phyloP scores from a whole-genome alignment of 192 early-diverging fungal genomes.

The Linnemannia zychae region DNA sequence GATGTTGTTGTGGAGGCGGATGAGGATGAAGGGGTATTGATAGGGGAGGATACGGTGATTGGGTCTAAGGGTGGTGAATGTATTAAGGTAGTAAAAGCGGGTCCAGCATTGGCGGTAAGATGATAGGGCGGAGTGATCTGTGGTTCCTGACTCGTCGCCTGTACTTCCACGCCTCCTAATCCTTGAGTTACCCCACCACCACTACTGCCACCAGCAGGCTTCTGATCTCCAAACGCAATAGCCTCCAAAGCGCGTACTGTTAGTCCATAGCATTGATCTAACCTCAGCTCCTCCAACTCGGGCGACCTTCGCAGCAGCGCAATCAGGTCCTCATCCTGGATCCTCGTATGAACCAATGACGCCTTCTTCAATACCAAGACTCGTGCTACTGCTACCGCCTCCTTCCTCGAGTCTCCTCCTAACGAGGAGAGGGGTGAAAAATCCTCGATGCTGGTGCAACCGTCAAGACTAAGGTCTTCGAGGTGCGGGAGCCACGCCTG shows the following conservation, averaged over 20 bases:
- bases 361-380: neutral
- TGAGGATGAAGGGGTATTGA: neutral
- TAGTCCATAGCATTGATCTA: constrained; percentile 46
- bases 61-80: neutral
- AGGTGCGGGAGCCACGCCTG: neutral
- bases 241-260: constrained; percentile 25
- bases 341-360: constrained; percentile 10
- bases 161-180: too few species aligned
- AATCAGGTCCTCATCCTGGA: constrained; percentile 32
- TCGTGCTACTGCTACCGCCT: neutral
- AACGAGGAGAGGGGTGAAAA: constrained; percentile 13
- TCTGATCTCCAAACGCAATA: constrained; percentile 16
- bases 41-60: neutral
- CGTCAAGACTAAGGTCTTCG: constrained; percentile 19
- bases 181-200: neutral
- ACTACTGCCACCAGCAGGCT: neutral
- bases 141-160: neutral
- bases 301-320: constrained; percentile 20
- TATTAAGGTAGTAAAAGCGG: neutral
- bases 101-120: neutral
- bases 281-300: constrained; percentile 27
- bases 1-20: too few species aligned
- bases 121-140: neutral
- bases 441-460: constrained; percentile 8
- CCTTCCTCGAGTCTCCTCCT: too few species aligned